These are phyloP conservation scores for Cyberlindnera samutprakarnensis DNA, from an alignment of 805 yeast species.

Conservation along the genomic window DNA sequence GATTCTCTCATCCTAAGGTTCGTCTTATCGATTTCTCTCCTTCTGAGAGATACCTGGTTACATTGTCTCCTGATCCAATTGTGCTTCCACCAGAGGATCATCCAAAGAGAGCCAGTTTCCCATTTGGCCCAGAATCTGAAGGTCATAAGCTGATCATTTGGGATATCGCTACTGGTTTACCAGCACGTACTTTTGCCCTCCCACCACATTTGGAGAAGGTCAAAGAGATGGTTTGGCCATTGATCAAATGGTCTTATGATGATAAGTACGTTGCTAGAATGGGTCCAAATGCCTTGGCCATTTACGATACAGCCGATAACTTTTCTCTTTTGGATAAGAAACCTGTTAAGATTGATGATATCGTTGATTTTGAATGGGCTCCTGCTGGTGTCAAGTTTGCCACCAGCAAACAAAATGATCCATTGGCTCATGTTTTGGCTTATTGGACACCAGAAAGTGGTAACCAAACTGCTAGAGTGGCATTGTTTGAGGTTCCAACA, in stretches of 20 bases:
- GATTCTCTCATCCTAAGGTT: slow-evolving; percentile 84
- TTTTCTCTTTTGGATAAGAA: slow-evolving; percentile 85
- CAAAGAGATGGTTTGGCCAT: slow-evolving; percentile 85
- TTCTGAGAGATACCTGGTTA: slow-evolving; percentile 80
- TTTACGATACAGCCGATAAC: slow-evolving; percentile 69
- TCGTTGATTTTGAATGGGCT: slow-evolving; percentile 90
- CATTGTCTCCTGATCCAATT: slow-evolving; percentile 84
- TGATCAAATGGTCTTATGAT: slow-evolving; percentile 91
- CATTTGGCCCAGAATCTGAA: slow-evolving; percentile 79
- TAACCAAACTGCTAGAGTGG: slow-evolving; percentile 93
- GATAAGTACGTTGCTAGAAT: slow-evolving; percentile 92
- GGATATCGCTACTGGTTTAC: slow-evolving; percentile 79
- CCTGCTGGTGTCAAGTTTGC: slow-evolving; percentile 76
- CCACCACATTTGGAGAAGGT: slow-evolving; percentile 62
- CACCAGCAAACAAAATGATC: slow-evolving; percentile 43
- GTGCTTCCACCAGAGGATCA: slow-evolving; percentile 56
- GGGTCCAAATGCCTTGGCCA: slow-evolving; percentile 86
- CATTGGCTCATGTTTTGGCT: slow-evolving; percentile 61
- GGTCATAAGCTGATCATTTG: slow-evolving; percentile 93
- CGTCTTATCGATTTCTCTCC: slow-evolving; percentile 90
- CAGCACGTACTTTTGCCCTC: slow-evolving; percentile 85
- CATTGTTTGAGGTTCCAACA: slow-evolving; percentile 80
- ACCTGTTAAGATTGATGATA: slow-evolving; percentile 72
- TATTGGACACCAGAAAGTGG: slow-evolving; percentile 95
- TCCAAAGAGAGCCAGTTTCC: slow-evolving; percentile 61